phyloP scores from a whole-genome alignment of 768 basidiomycete species.

The Sistotremastrum suecicum region DNA sequence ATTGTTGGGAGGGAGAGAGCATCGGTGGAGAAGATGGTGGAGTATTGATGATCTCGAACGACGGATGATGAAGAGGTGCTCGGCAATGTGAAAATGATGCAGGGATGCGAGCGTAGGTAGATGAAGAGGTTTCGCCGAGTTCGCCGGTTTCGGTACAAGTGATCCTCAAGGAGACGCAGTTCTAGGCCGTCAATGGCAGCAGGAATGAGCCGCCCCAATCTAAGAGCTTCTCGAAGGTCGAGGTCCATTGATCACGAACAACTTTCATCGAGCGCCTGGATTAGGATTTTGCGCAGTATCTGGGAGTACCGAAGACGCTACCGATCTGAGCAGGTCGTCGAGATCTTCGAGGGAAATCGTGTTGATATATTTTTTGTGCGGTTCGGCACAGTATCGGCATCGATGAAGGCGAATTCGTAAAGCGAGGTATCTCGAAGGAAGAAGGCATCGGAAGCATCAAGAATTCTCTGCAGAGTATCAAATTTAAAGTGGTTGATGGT shows the following conservation, averaged over 20 bases:
- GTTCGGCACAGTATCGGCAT: constrained; percentile 18
- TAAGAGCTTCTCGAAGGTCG: constrained; percentile 20
- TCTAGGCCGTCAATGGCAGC: constrained; percentile 1
- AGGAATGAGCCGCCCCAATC: constrained; percentile 14
- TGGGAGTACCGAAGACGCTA: constrained; percentile 62
- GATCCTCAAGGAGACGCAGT: constrained; percentile 4
- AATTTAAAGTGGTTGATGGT: constrained; percentile 47
- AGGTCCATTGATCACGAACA: constrained; percentile 37
- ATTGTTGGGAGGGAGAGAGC: constrained; percentile 19
- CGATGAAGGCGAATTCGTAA: constrained; percentile 55
- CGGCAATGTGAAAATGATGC: constrained; percentile 21
- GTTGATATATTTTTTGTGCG: constrained; percentile 26
- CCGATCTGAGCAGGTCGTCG: constrained; percentile 55
- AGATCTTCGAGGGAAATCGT: constrained; percentile 23
- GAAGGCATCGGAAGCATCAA: constrained; percentile 27
- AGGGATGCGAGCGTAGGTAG: constrained; percentile 16
- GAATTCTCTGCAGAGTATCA: constrained; percentile 28
- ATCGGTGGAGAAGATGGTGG: constrained; percentile 58
- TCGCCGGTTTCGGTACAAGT: constrained; percentile 11
- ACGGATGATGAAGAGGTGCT: constrained; percentile 20
- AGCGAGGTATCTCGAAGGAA: constrained; percentile 36
- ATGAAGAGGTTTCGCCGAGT: constrained; percentile 11
- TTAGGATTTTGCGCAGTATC: constrained; percentile 30
- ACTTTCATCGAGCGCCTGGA: constrained; percentile 29
- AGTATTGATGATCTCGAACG: constrained; percentile 31